Conservation (phyloP, 805 yeast species). For the Yueomyces sinensis region DNA sequence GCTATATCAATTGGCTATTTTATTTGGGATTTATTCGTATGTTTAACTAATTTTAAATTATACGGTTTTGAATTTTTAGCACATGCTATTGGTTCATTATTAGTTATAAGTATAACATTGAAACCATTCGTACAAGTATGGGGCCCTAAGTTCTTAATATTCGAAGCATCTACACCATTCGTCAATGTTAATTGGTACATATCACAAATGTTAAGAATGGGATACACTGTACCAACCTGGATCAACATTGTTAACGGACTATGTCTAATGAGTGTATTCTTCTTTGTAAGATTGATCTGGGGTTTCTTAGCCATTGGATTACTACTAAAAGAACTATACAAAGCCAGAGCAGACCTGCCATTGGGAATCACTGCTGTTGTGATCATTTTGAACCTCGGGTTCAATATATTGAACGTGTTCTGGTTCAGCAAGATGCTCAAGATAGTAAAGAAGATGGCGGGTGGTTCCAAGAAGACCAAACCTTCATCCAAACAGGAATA, state of each 20-base stretch:
- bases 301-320: slow-evolving; percentile 61
- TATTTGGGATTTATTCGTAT: slow-evolving; percentile 75
- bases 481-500: background rate
- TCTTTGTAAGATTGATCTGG: slow-evolving; percentile 69
- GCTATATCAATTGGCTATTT: slow-evolving; percentile 77
- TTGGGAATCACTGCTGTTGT: slow-evolving; percentile 34
- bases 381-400: slow-evolving; percentile 43
- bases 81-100: slow-evolving; percentile 74
- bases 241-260: slow-evolving; percentile 59
- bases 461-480: background rate
- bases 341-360: slow-evolving; percentile 33
- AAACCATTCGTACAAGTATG: slow-evolving; percentile 69
- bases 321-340: slow-evolving; percentile 34
- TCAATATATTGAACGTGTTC: slow-evolving; percentile 54
- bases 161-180: slow-evolving; percentile 88
- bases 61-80: slow-evolving; percentile 75
- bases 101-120: slow-evolving; percentile 52
- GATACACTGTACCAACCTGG: slow-evolving; percentile 29
- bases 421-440: slow-evolving; percentile 83
- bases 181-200: slow-evolving; percentile 91
- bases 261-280: slow-evolving; percentile 52
- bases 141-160: slow-evolving; percentile 70
- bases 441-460: slow-evolving; percentile 43
- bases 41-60: slow-evolving; percentile 44
- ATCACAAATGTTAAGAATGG: slow-evolving; percentile 56